phyloP scores from a whole-genome alignment of 805 yeast species.

The Saturnispora hagleri region DNA sequence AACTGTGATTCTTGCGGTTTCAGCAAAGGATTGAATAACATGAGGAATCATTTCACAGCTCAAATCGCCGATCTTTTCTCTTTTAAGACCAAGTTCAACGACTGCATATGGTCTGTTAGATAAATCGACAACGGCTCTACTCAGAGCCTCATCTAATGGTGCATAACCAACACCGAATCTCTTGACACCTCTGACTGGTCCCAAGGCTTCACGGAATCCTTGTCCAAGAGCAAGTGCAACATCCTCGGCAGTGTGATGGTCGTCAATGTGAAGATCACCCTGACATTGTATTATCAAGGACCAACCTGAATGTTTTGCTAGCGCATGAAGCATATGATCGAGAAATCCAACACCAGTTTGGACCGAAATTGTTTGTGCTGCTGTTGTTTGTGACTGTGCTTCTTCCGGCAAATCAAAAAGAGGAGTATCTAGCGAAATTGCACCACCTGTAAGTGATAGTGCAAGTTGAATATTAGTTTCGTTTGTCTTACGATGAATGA shows the following conservation, averaged over 20 bases:
- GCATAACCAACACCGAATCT: conserved; percentile 92
- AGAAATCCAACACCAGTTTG: conserved; percentile 92
- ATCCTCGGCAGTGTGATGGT: conserved; percentile 95
- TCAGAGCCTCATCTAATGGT: conserved; percentile 91
- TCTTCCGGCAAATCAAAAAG: conserved; percentile 41
- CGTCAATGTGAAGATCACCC: conserved; percentile 94
- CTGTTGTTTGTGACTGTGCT: conserved; percentile 32
- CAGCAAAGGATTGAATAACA: conserved; percentile 88
- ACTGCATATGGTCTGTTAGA: conserved; percentile 91
- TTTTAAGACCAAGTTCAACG: conserved; percentile 76
- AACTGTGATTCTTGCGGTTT: conserved; percentile 79
- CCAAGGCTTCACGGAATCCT: conserved; percentile 85
- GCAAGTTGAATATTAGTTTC: conserved; percentile 91
- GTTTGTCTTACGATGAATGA: conserved; percentile 67
- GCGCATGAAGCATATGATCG: conserved; percentile 96
- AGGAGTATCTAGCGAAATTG: conserved; percentile 39
- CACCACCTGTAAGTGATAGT: conserved; percentile 78
- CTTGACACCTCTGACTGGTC: conserved; percentile 82
- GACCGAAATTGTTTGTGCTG: conserved; percentile 64
- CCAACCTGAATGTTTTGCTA: conserved; percentile 98
- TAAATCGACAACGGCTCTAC: conserved; percentile 92
- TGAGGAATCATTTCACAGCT: conserved; percentile 98
- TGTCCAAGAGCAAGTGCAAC: conserved; percentile 86
- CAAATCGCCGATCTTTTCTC: conserved; percentile 90
- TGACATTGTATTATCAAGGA: conserved; percentile 79